These are phyloP conservation scores for Calocybe cyanea DNA, from an alignment of 768 basidiomycete species.

Conservation along the genomic window DNA sequence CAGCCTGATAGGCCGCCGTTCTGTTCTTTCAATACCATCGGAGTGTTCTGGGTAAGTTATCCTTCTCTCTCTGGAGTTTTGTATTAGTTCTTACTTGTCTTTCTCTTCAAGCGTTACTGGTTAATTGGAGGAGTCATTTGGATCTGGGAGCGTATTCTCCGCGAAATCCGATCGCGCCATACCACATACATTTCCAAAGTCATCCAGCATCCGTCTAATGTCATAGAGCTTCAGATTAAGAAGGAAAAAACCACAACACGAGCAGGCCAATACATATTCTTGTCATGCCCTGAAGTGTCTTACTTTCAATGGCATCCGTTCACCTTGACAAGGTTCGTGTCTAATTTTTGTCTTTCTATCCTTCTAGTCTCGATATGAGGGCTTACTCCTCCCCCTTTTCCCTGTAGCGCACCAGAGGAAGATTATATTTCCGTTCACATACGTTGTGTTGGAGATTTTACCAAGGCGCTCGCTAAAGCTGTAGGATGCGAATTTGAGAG, in stretches of 20 bases:
- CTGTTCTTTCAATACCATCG: slow-evolving; percentile 81
- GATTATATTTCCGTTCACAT: slow-evolving; percentile 95
- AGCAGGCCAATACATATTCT: slow-evolving; percentile 92
- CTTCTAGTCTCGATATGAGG: slow-evolving; percentile 1
- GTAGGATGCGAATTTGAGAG: slow-evolving; percentile 81
- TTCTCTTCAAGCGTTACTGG: slow-evolving; percentile 73
- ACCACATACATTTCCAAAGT: slow-evolving; percentile 92
- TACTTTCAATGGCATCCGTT: slow-evolving; percentile 99
- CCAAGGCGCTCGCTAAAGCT: slow-evolving; percentile 70
- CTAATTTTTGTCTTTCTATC: neutral
- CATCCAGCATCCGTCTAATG: slow-evolving; percentile 91
- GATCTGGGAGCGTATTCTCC: slow-evolving; percentile 84
- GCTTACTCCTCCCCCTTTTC: too few species aligned
- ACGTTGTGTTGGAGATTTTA: slow-evolving; percentile 91
- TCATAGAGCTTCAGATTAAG: slow-evolving; percentile 96
- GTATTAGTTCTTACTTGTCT: neutral
- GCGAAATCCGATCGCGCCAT: slow-evolving; percentile 89
- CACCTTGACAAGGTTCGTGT: slow-evolving; percentile 75
- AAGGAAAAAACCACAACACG: slow-evolving; percentile 83
- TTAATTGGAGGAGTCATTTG: slow-evolving; percentile 82
- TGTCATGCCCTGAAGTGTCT: slow-evolving; percentile 86
- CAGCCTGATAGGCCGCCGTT: slow-evolving; percentile 84
- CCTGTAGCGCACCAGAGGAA: slow-evolving; percentile 81
- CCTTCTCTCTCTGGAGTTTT: neutral
- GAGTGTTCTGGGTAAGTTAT: slow-evolving; percentile 90